Base-by-base conservation (phyloP, 495 filamentous ascomycete species). In the Penicillium coffeae region DNA sequence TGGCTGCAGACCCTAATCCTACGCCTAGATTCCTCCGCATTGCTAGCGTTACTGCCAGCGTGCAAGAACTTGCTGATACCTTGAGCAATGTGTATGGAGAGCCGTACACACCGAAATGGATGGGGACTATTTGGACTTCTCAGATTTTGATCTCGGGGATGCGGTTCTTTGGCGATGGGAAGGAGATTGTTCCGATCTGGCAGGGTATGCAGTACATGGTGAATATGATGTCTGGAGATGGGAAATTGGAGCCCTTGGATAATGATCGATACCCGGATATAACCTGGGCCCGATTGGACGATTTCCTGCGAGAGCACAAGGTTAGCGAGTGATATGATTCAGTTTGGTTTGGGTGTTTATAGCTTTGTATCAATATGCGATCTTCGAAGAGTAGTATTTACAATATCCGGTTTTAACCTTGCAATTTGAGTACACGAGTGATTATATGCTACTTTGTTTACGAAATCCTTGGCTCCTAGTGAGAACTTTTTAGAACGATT, bases 201-300 rank as follows among this genome's bases (percentile, higher is more conserved):
- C 50, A 52, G 50, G 43, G 37, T 0, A 43, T 52, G 50, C 50
- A 52, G 18, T 52, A 52, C 16, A 52, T 52, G 50, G 38, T 8
- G 4, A 52, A 47, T 16, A 52, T 52, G 50, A 25, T 43, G 3
- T 47, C 44, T 21, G 50, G 50, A 8, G 44, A 19, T 38, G 43
- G 44, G 7, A 52, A 53, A 21, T 44, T 53, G 9, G 38, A 48
- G 9, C 45, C 44, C 1, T 8, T 53, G 6, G 50, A 53, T 33
- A 53, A 53, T 19, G 15, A 38, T 16, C 38, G 50, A 15, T 53
- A 53, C 21, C 45, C 50, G 3, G 33, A 53, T 9, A 4, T 53
- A 16, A 38, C 8, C 12, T 53, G 45, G 50, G 47, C 44, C 10
- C 42, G 42, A 19, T 5, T 44, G n/a, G 44, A 44, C 30, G 50